Conservation (phyloP, 225 moss, liverwort and hornwort species). For the Neckera pumila region DNA sequence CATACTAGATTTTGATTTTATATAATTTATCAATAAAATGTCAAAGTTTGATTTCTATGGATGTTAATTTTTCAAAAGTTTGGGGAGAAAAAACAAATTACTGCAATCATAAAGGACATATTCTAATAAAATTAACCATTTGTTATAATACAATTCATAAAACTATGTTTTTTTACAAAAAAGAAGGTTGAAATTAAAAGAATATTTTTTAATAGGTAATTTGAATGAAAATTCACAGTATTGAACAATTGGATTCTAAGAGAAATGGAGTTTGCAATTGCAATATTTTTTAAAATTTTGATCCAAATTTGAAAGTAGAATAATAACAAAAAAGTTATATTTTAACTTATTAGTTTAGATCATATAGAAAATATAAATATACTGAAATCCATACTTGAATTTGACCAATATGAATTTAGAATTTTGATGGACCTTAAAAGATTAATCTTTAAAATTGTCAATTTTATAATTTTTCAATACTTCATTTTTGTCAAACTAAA, state of each 20-base stretch:
- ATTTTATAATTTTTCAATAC: too few relatives aligned
- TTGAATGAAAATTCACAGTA: not conserved
- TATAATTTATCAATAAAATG: not conserved
- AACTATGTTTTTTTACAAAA: accelerated
- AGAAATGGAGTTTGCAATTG: not conserved
- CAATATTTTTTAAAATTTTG: not conserved
- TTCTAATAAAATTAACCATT: not conserved
- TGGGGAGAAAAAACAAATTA: not conserved
- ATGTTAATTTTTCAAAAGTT: accelerated
- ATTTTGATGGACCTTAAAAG: accelerated
- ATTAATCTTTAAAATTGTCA: not conserved
- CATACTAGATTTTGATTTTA: not conserved
- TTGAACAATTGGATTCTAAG: not conserved
- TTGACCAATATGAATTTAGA: too few relatives aligned
- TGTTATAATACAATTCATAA: too few relatives aligned
- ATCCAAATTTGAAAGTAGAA: accelerated
- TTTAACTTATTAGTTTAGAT: not conserved
- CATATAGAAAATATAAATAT: too few relatives aligned
- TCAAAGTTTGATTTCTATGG: accelerated
- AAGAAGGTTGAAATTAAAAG: not conserved
- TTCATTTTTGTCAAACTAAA: too few relatives aligned
- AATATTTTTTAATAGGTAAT: not conserved
- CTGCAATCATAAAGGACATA: not conserved
- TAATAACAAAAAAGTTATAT: accelerated
- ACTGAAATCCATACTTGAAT: accelerated